Evolutionary conservation across 2,329 filamentous ascomycete species (phyloP).

Genomic region (Ophiocordyceps unilateralis): DNA sequence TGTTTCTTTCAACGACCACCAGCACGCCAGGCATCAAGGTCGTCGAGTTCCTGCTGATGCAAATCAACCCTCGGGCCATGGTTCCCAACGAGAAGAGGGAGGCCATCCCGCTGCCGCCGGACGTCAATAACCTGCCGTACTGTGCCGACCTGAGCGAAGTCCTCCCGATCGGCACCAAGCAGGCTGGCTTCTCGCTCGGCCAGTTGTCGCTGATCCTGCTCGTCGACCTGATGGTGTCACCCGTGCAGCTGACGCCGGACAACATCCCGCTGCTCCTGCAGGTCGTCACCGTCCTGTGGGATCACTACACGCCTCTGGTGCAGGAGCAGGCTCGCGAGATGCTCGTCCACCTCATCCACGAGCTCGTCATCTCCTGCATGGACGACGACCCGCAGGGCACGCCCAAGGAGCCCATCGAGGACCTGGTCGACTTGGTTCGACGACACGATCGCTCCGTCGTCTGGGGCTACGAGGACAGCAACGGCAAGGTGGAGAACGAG

Average conservation of each 20-base stretch:
- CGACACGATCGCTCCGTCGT: constrained; percentile 70
- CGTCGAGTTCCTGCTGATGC: constrained; percentile 79
- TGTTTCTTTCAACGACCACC: constrained; percentile 73
- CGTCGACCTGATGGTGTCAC: constrained; percentile 90
- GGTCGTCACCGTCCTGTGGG: constrained; percentile 87
- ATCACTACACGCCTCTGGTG: constrained; percentile 87
- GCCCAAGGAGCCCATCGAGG: constrained; percentile 63
- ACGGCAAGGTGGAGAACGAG: constrained; percentile 56
- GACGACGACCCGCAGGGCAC: constrained; percentile 46
- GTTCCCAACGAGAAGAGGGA: constrained; percentile 73
- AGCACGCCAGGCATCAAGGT: constrained; percentile 69
- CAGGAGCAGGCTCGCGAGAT: constrained; percentile 96
- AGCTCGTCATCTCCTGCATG: constrained; percentile 68
- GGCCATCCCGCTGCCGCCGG: constrained; percentile 50
- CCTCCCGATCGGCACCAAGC: constrained; percentile 76
- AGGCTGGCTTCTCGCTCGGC: constrained; percentile 78
- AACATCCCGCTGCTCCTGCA: constrained; percentile 77
- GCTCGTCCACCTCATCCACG: constrained; percentile 93
- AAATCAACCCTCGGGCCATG: constrained; percentile 93
- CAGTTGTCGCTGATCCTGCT: constrained; percentile 86
- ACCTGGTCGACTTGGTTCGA: constrained; percentile 73
- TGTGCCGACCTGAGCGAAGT: constrained; percentile 69
- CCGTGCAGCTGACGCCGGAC: constrained; percentile 61
- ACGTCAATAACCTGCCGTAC: constrained; percentile 64
- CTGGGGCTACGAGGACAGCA: constrained; percentile 90